These are phyloP conservation scores for Wickerhamomyces pijperi DNA, from an alignment of 805 yeast species.

Conservation along the genomic window DNA sequence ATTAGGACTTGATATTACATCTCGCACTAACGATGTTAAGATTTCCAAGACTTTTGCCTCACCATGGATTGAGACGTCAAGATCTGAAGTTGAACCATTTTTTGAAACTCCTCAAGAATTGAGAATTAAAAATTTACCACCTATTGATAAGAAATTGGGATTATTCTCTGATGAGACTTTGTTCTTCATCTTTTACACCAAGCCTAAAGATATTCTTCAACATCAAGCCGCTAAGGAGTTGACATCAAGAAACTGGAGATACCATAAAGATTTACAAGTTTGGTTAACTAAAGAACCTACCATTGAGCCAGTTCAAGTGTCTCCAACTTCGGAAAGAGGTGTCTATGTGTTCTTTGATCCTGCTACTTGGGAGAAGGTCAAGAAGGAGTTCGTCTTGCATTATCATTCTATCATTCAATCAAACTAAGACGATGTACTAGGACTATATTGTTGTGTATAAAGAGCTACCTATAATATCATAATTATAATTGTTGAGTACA, in stretches of 20 bases:
- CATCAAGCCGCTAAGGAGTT: constrained; percentile 89
- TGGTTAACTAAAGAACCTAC: constrained; percentile 94
- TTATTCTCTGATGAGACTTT: constrained; percentile 83
- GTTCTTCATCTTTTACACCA: constrained; percentile 86
- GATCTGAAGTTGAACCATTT: constrained; percentile 83
- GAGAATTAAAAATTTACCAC: constrained; percentile 6
- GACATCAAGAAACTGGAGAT: constrained; percentile 91
- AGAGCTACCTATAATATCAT: no score
- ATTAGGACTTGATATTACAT: constrained; percentile 49
- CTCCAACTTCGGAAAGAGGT: constrained; percentile 84
- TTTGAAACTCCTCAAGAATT: constrained; percentile 48
- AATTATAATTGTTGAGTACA: no score
- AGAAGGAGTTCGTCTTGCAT: constrained; percentile 51
- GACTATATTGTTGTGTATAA: no score
- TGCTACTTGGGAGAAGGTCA: constrained; percentile 89
- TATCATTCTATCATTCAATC: constrained; percentile 52
- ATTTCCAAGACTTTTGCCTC: constrained; percentile 64
- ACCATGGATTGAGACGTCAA: constrained; percentile 91
- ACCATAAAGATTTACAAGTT: constrained; percentile 88
- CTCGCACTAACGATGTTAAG: constrained; percentile 23
- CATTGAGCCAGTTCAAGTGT: constrained; percentile 74
- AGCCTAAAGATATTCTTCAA: constrained; percentile 86
- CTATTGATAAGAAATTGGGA: constrained; percentile 33
- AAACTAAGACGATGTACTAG: no score
- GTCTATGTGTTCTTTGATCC: constrained; percentile 93